Conservation (phyloP, 148 eudicot species). For the Chenopodium suecicum region DNA sequence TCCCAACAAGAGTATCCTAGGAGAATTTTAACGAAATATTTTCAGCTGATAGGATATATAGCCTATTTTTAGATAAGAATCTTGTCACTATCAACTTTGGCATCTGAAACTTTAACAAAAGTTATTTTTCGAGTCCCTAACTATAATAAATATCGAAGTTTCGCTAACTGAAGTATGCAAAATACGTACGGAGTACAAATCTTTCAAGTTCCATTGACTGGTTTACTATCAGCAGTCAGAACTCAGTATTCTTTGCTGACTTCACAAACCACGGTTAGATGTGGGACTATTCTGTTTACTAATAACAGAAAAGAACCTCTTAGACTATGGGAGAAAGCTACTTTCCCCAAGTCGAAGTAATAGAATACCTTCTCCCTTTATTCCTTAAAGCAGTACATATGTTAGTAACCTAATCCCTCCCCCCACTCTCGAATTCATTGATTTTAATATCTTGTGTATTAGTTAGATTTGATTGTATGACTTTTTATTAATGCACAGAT, state of each 20-base stretch:
- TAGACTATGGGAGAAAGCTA: too few species aligned
- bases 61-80: conserved; percentile 31
- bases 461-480: too few species aligned
- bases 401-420: too few species aligned
- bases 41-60: conserved; percentile 7
- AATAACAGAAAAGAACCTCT: not conserved
- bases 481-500: too few species aligned
- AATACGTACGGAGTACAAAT: not conserved
- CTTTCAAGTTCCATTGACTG: not conserved
- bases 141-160: not conserved
- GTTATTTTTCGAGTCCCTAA: conserved; percentile 16
- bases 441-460: too few species aligned
- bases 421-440: too few species aligned
- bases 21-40: conserved; percentile 16
- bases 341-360: too few species aligned
- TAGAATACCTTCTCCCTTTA: not conserved
- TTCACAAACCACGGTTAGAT: conserved; percentile 1
- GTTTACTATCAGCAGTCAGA: not conserved
- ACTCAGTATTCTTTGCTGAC: not conserved
- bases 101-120: conserved; percentile 25
- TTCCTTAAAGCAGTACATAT: too few species aligned
- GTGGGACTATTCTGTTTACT: not conserved
- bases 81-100: conserved; percentile 25
- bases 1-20: conserved; percentile 25
- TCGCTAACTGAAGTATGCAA: not conserved